Conservation (phyloP, 768 basidiomycete species). For the Russula brevipes region DNA sequence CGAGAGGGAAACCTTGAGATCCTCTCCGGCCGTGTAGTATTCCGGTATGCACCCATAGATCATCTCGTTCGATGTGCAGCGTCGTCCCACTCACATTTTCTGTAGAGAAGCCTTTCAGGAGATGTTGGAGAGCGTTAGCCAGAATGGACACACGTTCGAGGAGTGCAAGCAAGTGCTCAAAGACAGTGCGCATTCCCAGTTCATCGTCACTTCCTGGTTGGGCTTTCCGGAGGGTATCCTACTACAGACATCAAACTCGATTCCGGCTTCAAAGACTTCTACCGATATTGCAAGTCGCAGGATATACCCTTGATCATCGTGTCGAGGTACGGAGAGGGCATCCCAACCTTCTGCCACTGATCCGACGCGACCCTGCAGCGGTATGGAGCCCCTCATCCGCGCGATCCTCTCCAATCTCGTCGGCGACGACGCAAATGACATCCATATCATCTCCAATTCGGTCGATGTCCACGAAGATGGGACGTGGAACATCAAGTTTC, state of each 20-base stretch:
- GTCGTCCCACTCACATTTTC: neutral
- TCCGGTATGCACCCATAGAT: slow-evolving; percentile 45
- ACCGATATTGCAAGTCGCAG: slow-evolving; percentile 71
- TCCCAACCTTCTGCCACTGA: neutral
- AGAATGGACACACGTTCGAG: slow-evolving; percentile 75
- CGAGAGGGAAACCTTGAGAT: slow-evolving; percentile 69
- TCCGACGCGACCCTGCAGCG: slow-evolving; percentile 41
- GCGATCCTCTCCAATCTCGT: slow-evolving; percentile 82
- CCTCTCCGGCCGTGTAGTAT: slow-evolving; percentile 60
- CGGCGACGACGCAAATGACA: slow-evolving; percentile 64
- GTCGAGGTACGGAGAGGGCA: slow-evolving; percentile 55
- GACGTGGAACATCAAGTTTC: slow-evolving; percentile 77
- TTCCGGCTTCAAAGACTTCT: slow-evolving; percentile 83
- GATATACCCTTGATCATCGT: slow-evolving; percentile 90
- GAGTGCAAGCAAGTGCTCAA: slow-evolving; percentile 74
- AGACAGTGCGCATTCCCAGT: slow-evolving; percentile 49
- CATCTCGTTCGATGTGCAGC: neutral
- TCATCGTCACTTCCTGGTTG: neutral
- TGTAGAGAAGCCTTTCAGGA: slow-evolving; percentile 78
- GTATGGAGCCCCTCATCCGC: slow-evolving; percentile 91
- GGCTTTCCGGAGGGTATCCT: neutral
- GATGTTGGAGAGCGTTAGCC: slow-evolving; percentile 77
- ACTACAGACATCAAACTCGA: slow-evolving; percentile 76
- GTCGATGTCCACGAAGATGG: slow-evolving; percentile 60
- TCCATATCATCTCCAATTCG: slow-evolving; percentile 94